Evolutionary conservation across 441 rosid genomes (phyloP).

Genomic region (Pelargonium myrrhifolium): DNA sequence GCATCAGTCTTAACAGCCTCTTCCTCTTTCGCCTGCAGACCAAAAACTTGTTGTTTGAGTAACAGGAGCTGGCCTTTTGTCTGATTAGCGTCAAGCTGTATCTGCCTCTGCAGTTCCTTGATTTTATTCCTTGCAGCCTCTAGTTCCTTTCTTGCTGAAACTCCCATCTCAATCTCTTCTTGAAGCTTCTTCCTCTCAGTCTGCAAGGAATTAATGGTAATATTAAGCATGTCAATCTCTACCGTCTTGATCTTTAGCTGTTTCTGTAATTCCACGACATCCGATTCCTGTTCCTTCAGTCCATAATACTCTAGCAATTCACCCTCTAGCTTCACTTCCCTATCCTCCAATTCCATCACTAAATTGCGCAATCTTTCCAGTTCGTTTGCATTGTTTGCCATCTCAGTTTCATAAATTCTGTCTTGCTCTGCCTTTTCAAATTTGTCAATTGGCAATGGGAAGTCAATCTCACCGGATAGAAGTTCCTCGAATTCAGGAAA

Average conservation of each 20-base stretch:
- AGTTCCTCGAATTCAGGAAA: conserved; percentile 73
- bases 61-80: conserved; percentile 80
- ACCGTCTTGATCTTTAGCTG: conserved; percentile 90
- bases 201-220: conserved; percentile 72
- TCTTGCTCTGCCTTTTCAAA: conserved; percentile 50
- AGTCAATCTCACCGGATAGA: conserved; percentile 73
- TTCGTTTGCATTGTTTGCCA: conserved; percentile 66
- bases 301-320: conserved; percentile 89
- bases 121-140: conserved; percentile 72
- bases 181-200: conserved; percentile 83
- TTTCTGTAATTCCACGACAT: conserved; percentile 58
- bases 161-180: conserved; percentile 54
- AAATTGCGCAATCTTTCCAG: conserved; percentile 57
- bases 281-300: conserved; percentile 81
- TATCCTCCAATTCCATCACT: conserved; percentile 79
- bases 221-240: conserved; percentile 83
- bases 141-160: conserved; percentile 53
- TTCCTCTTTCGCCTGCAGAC: conserved; percentile 75
- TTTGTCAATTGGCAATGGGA: conserved; percentile 45
- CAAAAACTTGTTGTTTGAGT: conserved; percentile 83
- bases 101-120: conserved; percentile 81
- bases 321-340: conserved; percentile 90
- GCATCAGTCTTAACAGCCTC: conserved; percentile 65
- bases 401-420: conserved; percentile 49
- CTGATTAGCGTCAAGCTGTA: conserved; percentile 87